Evolutionary conservation across 805 yeast species (phyloP).

Genomic region (Yarrowia deformans): DNA sequence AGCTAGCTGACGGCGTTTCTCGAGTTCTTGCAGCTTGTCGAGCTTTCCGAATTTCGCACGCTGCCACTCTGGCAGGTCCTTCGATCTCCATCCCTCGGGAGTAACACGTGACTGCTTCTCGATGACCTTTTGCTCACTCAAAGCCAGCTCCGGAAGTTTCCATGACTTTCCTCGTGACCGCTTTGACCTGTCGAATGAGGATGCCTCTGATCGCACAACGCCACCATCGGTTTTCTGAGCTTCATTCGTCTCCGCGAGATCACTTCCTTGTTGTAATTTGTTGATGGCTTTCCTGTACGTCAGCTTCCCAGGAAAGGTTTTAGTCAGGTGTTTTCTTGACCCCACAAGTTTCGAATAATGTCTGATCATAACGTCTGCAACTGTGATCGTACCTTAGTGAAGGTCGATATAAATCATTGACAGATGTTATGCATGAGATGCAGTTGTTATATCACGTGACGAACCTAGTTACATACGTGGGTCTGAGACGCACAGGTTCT

Average conservation of each 20-base stretch:
- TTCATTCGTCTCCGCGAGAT: background rate
- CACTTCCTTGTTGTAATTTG: slow-evolving; percentile 27
- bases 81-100: slow-evolving; percentile 35
- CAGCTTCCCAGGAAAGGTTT: slow-evolving; percentile 24
- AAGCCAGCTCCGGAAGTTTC: slow-evolving; percentile 20
- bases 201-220: background rate
- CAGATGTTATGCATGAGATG: no score
- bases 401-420: no score
- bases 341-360: slow-evolving; percentile 34
- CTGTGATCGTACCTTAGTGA: background rate
- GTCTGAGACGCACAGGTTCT: no score
- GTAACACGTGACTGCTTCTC: slow-evolving; percentile 20
- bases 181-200: slow-evolving; percentile 30
- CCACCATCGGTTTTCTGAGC: background rate
- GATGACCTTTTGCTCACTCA: slow-evolving; percentile 22
- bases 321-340: slow-evolving; percentile 18
- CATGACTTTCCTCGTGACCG: slow-evolving; percentile 36
- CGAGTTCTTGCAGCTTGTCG: slow-evolving; percentile 29
- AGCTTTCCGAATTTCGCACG: slow-evolving; percentile 32
- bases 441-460: no score
- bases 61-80: slow-evolving; percentile 35
- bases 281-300: slow-evolving; percentile 16
- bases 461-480: no score
- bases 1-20: slow-evolving; percentile 25
- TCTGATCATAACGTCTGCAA: slow-evolving; percentile 12